Base-by-base conservation (phyloP, 768 basidiomycete species). In the Boletus insuetus region DNA sequence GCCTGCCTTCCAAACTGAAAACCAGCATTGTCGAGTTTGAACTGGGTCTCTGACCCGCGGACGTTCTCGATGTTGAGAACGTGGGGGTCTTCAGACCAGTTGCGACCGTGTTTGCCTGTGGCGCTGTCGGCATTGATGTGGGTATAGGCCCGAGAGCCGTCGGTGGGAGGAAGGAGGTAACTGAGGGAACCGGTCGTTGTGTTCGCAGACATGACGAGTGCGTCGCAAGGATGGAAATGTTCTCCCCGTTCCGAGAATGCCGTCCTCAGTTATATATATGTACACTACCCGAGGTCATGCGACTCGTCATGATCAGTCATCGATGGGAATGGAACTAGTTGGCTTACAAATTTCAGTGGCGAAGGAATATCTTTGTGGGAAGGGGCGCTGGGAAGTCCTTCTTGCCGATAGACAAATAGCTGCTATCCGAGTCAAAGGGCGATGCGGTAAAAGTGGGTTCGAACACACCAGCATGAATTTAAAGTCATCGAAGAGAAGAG, bases 1-100 rank as follows among this genome's bases (percentile, higher is more conserved):
- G 62, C 43, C 16, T 64, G 55, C 11, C 55, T 62, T 45, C 60
- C 66, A 49, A 68, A 65, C 58, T 75, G 74, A 60, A 76, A 75
- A 11, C 75, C 74, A 1, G 74, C 59, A 29, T 45, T 67, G 53
- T 75, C 73, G 16, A 75, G 70, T 3, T 48, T 64, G 46, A 68
- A 69, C 14, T 60, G 32, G 41, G 51, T 59, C 48, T 74, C 75
- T 24, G 72, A 67, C 3, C 73, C 73, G 16, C 73, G 70, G 37
- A 73, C 22, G 52, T 77, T 66, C 49, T 73, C 58, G 40, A 76
- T 67, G 26, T 58, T 14, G 32, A 71, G 59, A 0, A 37, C 26
- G 14, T 22, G 58, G 16, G 0, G 5, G 19, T 60, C 62, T 19
- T 63, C 49, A 2, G 12, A 6, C 64, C 64, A 71, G 56, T 74